phyloP scores from a whole-genome alignment of 139 green algal genomes.

The Chlamydomonas incerta region DNA sequence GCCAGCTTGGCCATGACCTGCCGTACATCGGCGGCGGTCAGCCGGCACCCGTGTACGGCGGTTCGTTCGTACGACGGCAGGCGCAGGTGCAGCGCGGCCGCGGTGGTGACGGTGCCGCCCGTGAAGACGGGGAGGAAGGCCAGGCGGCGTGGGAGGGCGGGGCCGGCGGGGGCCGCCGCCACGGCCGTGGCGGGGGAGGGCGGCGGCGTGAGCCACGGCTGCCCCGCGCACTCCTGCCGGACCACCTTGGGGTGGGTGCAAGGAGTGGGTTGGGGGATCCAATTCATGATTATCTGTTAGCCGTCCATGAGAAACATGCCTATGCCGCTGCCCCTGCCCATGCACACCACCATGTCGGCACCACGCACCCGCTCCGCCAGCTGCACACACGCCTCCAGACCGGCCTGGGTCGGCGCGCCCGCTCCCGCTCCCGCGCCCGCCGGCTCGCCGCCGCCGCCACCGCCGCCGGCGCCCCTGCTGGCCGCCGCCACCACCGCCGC shows the following conservation, averaged over 20 bases:
- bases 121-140: background rate
- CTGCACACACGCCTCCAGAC: background rate
- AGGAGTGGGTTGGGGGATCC: too few relatives aligned
- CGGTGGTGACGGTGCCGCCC: constrained; percentile 27
- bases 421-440: too few relatives aligned
- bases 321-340: too few relatives aligned
- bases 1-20: background rate
- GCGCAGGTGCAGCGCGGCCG: constrained; percentile 15
- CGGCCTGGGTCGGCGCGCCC: background rate
- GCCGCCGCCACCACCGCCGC: background rate
- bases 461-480: background rate
- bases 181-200: background rate
- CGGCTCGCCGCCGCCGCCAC: background rate
- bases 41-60: background rate
- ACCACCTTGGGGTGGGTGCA: background rate
- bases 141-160: background rate
- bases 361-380: background rate
- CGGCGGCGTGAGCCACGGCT: background rate
- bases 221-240: background rate
- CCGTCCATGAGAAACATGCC: too few relatives aligned
- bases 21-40: background rate
- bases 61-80: constrained; percentile 19
- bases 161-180: background rate
- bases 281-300: too few relatives aligned
- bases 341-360: too few relatives aligned